Percentiles rank a stretch among this genome's conserved stretches.
phyloP scores from a whole-genome alignment of 768 basidiomycete genomes.

The Harrya chromipes region DNA sequence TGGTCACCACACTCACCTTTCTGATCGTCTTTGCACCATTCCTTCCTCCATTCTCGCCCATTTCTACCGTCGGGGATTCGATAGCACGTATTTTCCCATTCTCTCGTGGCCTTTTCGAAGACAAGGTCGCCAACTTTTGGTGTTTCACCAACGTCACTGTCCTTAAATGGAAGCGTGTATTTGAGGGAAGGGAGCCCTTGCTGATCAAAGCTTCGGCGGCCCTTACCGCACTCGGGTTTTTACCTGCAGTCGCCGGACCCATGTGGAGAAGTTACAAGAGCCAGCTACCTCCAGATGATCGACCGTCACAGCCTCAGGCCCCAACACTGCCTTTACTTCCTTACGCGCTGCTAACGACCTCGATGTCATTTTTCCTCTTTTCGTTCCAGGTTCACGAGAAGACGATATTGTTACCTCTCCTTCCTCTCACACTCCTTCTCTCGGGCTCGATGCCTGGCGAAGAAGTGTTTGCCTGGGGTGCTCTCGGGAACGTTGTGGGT shows the following conservation, averaged over 20 bases:
- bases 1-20: slow-evolving; percentile 62
- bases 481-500: slow-evolving; percentile 70
- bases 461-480: slow-evolving; percentile 29
- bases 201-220: slow-evolving; percentile 65
- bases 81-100: slow-evolving; percentile 89
- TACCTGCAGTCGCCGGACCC: slow-evolving; percentile 53
- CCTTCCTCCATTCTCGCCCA: slow-evolving; percentile 61
- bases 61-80: slow-evolving; percentile 53
- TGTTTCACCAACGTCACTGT: slow-evolving; percentile 81
- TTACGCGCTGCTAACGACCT: slow-evolving; percentile 74
- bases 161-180: slow-evolving; percentile 70
- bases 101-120: slow-evolving; percentile 85
- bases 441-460: slow-evolving; percentile 38
- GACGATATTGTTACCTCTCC: slow-evolving; percentile 78
- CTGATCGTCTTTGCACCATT: slow-evolving; percentile 75
- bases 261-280: slow-evolving; percentile 38
- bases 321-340: slow-evolving; percentile 70
- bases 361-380: slow-evolving; percentile 93
- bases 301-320: slow-evolving; percentile 30
- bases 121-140: slow-evolving; percentile 98
- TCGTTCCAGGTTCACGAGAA: slow-evolving; percentile 98
- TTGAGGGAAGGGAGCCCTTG: slow-evolving; percentile 38
- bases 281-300: slow-evolving; percentile 3
- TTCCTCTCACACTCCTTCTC: slow-evolving; percentile 80
- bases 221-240: slow-evolving; percentile 69